A percentile compares a stretch with the other conserved stretches of the same genome.
phyloP scores from a whole-genome alignment of 2,329 filamentous ascomycete genomes.

The Zymoseptoria pseudotritici region DNA sequence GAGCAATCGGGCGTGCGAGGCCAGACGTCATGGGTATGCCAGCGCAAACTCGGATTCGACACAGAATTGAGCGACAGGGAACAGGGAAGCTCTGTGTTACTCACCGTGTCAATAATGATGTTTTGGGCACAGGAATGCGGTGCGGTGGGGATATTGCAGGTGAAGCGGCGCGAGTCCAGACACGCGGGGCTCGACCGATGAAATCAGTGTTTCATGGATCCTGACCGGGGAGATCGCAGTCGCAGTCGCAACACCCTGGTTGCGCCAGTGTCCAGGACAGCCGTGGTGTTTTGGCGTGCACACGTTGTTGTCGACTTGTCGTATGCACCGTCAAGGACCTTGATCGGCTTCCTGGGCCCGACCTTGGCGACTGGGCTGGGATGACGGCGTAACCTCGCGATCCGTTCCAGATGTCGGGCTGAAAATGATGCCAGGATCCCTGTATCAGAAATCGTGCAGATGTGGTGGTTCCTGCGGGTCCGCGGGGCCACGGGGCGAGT shows the following conservation, averaged over 20 bases:
- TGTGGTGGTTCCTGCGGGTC: neutral
- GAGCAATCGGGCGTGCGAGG: neutral
- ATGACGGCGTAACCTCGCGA: neutral
- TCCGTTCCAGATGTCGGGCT: neutral
- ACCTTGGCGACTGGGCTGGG: neutral
- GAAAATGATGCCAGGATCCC: neutral
- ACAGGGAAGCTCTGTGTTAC: conserved; percentile 22
- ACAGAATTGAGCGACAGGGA: conserved; percentile 2
- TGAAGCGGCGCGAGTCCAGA: neutral
- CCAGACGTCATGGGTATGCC: conserved; percentile 14
- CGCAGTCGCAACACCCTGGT: neutral
- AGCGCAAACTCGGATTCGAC: conserved; percentile 4
- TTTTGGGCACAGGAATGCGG: neutral
- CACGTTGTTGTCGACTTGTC: no score
- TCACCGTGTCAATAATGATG: conserved; percentile 8
- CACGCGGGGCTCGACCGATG: neutral
- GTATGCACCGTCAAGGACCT: neutral
- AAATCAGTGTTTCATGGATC: neutral
- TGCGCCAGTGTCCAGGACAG: neutral
- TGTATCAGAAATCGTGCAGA: neutral
- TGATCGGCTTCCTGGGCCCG: neutral
- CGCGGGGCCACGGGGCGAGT: no score
- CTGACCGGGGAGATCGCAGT: neutral
- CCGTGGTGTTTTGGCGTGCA: neutral
- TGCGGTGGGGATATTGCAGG: neutral